Base-by-base conservation (phyloP, 2,329 filamentous ascomycete species). In the Sclerotinia subarctica region DNA sequence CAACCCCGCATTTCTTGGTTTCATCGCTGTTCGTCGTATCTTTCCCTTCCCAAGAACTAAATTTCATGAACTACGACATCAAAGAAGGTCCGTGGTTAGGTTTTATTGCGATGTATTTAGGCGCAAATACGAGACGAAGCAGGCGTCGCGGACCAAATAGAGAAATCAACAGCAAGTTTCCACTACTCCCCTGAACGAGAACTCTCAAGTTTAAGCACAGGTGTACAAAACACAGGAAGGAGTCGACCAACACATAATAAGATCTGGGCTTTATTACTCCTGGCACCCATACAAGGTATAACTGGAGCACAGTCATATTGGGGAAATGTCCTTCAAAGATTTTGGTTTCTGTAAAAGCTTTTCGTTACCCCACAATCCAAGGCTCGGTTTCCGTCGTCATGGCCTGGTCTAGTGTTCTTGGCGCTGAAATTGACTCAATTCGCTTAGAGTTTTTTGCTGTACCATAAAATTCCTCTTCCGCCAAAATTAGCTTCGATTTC, bases 401-500 rank as follows among this genome's bases (percentile, higher is more conserved):
- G 19, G 8, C 21, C 46, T n/a, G 8, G 19, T n/a, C 21, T n/a
- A 21, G 46, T 21, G 7, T 21, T 47, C 46, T n/a, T 47, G 46
- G 46, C 21, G 46, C 15, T 47, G 19, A 8, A 8, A 19, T 47
- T n/a, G 46, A 47, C 19, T 0, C 7, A 47, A n/a, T 47, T 47
- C 46, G 15, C 46, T 17, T 21, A n/a, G 46, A 19, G 1, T 8
- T 47, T 47, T 19, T 15, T 10, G 10, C 4, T 56, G 10, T 6
- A 15, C 19, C 29, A n/a, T n/a, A 7, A 2, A 15, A n/a, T 56
- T 35, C 5, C 11, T n/a, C 10, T 35, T 35, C 29, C 5, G 7
- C 8, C 17, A 42, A 56, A 35, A 15, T 35, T 10, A 6, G 11
- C 51, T 82, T 84, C 71, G 82, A 81, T 38, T 76, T 85, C 32